Base-by-base conservation (phyloP, 805 yeast species). In the Komagataella pseudopastoris region DNA sequence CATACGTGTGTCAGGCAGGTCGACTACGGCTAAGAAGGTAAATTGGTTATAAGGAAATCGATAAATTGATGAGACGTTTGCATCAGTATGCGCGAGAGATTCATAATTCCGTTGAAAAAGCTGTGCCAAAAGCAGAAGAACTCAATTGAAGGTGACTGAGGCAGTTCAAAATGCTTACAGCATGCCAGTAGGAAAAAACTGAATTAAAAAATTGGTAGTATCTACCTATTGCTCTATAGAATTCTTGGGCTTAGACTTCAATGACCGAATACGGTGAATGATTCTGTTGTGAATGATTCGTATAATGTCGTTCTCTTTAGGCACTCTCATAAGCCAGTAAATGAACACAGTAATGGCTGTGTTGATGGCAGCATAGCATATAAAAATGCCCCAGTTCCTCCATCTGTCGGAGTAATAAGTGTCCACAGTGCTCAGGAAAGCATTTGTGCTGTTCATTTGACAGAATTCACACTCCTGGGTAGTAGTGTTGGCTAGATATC, bases 401-500 rank as follows among this genome's bases (percentile, higher is more conserved):
- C 80, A 74, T 56, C 17, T 17, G 12, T 50, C 20, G 8, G 48
- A 36, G 58, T 70, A 74, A 2, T 65, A 51, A 14, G 85, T 71
- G 52, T 70, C 64, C 51, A 75, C 62, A 43, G 67, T 50, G 1
- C 62, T 66, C 65, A 88, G 76, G 63, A 71, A 88, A 5, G 69
- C 72, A 62, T 87, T 80, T 23, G 91, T 85, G 17, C 63, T 58
- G 12, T 67, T 57, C 60, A 77, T 69, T 44, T 78, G 67, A 67
- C 96, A 88, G 68, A 68, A 84, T 10, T 66, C 56, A 68, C 96
- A 88, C 0, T 67, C 59, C 14, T 86, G 77, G 6, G 80, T 71
- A 47, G 56, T 53, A 3, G 65, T 58, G 50, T 74, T 69, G 12
- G 60, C 52, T 49, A 78, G 60, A 53, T 76, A 73, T 44, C 88